Evolutionary conservation across 495 filamentous ascomycete species (phyloP).

Genomic region (Massariosphaeria phaeospora): DNA sequence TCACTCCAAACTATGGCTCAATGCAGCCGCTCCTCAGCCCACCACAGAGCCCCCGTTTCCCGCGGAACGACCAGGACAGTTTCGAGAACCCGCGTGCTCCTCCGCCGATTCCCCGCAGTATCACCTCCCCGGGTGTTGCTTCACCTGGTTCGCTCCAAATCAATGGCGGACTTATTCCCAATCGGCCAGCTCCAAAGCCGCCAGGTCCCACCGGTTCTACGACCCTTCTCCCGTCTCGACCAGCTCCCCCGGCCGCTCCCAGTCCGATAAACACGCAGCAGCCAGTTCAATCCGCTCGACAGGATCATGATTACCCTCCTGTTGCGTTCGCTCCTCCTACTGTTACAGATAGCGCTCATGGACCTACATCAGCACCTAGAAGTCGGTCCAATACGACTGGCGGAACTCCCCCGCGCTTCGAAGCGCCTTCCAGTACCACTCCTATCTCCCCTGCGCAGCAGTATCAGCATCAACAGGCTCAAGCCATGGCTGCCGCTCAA

Average conservation of each 20-base stretch:
- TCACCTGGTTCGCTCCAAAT: conserved; percentile 50
- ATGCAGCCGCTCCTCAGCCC: conserved; percentile 69
- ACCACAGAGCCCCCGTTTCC: conserved; percentile 86
- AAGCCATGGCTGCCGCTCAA: conserved; percentile 68
- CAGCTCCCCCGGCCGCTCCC: conserved; percentile 43
- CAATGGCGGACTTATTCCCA: conserved; percentile 57
- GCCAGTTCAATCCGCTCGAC: conserved; percentile 12
- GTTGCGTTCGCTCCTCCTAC: conserved; percentile 38
- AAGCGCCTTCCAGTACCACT: conserved; percentile 37
- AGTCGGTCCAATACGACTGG: conserved; percentile 41
- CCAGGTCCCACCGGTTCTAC: conserved; percentile 40
- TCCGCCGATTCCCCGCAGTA: conserved; percentile 74
- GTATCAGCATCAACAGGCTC: conserved; percentile 83
- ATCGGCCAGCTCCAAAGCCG: conserved; percentile 62
- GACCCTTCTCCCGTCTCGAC: conserved; percentile 42
- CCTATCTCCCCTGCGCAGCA: conserved; percentile 42
- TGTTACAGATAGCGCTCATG: conserved; percentile 41
- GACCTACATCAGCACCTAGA: conserved; percentile 43
- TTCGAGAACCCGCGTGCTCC: conserved; percentile 96
- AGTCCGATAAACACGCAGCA: conserved; percentile 25
- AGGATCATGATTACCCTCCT: conserved; percentile 35
- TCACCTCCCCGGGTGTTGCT: conserved; percentile 35
- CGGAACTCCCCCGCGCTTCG: conserved; percentile 28
- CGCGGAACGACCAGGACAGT: conserved; percentile 82
- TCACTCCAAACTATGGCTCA: conserved; percentile 46